A percentile compares a stretch with the other conserved stretches of the same genome.
phyloP scores from a whole-genome alignment of 1,139 yeast genomes.

The Sugiyamaella novakii region DNA sequence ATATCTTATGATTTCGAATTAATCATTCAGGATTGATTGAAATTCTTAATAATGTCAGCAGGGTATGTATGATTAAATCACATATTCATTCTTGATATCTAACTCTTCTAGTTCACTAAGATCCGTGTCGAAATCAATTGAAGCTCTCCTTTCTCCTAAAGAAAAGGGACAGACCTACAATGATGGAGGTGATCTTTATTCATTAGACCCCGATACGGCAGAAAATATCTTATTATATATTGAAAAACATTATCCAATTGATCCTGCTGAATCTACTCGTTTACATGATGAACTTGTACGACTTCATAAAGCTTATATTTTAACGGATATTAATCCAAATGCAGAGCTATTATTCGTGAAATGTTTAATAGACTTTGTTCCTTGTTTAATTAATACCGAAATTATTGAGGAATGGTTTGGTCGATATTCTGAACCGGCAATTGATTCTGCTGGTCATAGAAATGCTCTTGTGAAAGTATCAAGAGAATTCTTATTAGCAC shows the following conservation, averaged over 20 bases:
- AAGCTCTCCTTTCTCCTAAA: conserved; percentile 24
- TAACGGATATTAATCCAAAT: conserved; percentile 29
- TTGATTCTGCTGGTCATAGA: conserved; percentile 60
- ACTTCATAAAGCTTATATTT: conserved; percentile 48
- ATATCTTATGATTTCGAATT: background rate
- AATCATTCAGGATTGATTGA: background rate
- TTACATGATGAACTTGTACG: conserved; percentile 55
- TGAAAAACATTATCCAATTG: conserved; percentile 48
- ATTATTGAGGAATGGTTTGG: conserved; percentile 56
- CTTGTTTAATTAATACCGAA: conserved; percentile 46
- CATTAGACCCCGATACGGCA: conserved; percentile 21
- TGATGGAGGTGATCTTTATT: background rate
- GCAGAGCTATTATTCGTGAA: conserved; percentile 50
- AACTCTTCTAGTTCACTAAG: conserved; percentile 27
- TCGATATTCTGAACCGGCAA: conserved; percentile 55
- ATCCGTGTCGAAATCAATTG: conserved; percentile 30
- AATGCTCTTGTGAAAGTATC: conserved; percentile 47
- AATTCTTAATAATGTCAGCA: conserved; percentile 10
- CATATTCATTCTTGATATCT: background rate
- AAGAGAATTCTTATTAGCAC: conserved; percentile 46
- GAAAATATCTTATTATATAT: conserved; percentile 35
- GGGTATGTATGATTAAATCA: conserved; percentile 6
- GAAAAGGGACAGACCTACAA: background rate
- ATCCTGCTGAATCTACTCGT: conserved; percentile 41
- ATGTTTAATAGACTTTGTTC: conserved; percentile 46